phyloP scores from a whole-genome alignment of 78 protist species.

The Cavenderia fasciculata region DNA sequence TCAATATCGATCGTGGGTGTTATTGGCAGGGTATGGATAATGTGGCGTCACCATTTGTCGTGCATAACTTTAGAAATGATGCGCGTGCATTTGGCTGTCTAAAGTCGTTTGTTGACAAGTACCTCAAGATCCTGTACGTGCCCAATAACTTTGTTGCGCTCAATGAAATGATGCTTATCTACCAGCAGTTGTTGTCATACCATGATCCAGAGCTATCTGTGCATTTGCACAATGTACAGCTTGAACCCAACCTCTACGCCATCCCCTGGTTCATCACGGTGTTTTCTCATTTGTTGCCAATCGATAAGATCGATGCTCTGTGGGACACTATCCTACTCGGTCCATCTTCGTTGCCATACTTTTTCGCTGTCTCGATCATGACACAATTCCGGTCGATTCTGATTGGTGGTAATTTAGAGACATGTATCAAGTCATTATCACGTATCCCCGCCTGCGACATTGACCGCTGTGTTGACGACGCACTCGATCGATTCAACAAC shows the following conservation, averaged over 20 bases:
- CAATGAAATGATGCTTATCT: slow-evolving; percentile 42
- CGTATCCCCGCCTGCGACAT: slow-evolving; percentile 74
- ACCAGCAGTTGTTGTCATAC: slow-evolving; percentile 59
- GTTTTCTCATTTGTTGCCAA: slow-evolving; percentile 68
- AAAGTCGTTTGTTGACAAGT: slow-evolving; percentile 72
- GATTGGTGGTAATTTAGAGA: slow-evolving; percentile 18
- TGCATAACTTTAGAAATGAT: slow-evolving; percentile 74
- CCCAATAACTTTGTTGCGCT: slow-evolving; percentile 36
- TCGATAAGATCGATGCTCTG: slow-evolving; percentile 79
- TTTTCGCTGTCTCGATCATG: slow-evolving; percentile 80
- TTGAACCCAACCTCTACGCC: slow-evolving; percentile 86
- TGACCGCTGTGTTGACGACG: slow-evolving; percentile 39
- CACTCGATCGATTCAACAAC: slow-evolving; percentile 34
- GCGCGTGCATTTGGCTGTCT: slow-evolving; percentile 81
- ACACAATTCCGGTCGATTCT: slow-evolving; percentile 66
- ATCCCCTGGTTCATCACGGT: slow-evolving; percentile 90
- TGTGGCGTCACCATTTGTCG: slow-evolving; percentile 74
- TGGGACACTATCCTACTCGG: slow-evolving; percentile 88
- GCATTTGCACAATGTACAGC: slow-evolving; percentile 72
- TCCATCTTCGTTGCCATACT: slow-evolving; percentile 67
- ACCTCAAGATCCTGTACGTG: slow-evolving; percentile 68
- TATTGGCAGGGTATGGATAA: slow-evolving; percentile 83
- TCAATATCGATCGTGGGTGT: slow-evolving; percentile 68
- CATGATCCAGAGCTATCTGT: slow-evolving; percentile 85
- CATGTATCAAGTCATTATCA: slow-evolving; percentile 70